Evolutionary conservation across 1,284 basidiomycete genomes (phyloP).

Genomic region (Sphaerobolus stellatus): DNA sequence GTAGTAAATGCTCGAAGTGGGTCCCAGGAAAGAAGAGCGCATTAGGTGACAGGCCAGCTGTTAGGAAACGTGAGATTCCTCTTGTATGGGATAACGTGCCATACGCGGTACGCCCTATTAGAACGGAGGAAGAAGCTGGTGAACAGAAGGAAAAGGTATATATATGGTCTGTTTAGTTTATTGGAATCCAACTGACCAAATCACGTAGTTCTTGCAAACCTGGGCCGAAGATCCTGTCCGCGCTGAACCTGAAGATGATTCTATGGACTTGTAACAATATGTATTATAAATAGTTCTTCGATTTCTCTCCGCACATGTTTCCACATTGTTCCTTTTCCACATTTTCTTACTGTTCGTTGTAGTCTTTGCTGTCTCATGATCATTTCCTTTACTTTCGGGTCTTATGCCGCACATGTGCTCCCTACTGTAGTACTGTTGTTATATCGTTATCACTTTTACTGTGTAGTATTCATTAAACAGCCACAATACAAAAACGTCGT

Average conservation of each 20-base stretch:
- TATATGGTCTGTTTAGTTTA: constrained; percentile 9
- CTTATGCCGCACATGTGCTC: too few relatives aligned
- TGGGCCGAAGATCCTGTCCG: constrained; percentile 79
- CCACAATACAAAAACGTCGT: constrained; percentile 3
- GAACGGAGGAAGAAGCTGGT: constrained; percentile 57
- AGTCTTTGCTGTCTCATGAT: constrained; percentile 2
- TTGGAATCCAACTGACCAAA: constrained; percentile 8
- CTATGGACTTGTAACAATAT: constrained; percentile 4
- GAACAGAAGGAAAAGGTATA: constrained; percentile 59
- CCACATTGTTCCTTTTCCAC: background rate
- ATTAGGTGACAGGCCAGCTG: constrained; percentile 77
- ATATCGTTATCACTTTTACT: constrained; percentile 7
- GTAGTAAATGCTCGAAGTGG: constrained; percentile 86
- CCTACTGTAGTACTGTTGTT: background rate
- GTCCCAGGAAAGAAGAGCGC: constrained; percentile 82
- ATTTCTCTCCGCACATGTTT: background rate
- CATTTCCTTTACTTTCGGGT: background rate
- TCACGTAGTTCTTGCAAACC: constrained; percentile 64
- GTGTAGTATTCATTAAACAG: background rate
- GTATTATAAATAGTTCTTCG: background rate
- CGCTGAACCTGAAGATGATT: constrained; percentile 51
- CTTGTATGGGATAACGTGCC: constrained; percentile 73
- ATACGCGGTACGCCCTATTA: constrained; percentile 57
- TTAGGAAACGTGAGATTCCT: constrained; percentile 57
- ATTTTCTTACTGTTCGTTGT: too few relatives aligned